Evolutionary conservation across 2,329 filamentous ascomycete genomes (phyloP), one percentile per base, ranked within the genome.

Genomic region (Paradendryphiella salina): DNA sequence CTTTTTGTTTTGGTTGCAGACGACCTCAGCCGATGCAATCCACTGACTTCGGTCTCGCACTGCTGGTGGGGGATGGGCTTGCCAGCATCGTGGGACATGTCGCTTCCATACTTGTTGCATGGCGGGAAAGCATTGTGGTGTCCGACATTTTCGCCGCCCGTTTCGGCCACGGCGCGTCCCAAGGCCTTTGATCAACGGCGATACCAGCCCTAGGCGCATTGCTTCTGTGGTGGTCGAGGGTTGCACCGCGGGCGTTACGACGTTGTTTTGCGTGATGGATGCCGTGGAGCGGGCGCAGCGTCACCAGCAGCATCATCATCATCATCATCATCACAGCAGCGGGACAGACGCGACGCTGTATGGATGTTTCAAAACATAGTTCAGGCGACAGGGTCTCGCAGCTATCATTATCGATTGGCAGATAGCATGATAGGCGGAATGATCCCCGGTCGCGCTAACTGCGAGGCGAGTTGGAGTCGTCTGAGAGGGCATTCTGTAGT

Each of bases 341-440:
- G 46, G 47, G 51, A 61, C 23, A 47, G 50, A 55, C 46, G 59
- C 34, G 50, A 50, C 50, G 52, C 53, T 67, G 62, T 56, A 52
- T 67, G 67, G 40, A 57, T 57, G 67, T 71, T 71, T 72, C 61
- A 60, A 69, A 72, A 72, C 68, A 60, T 57, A 60, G 56, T 55
- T 53, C 49, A 65, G 54, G 56, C 37, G 36, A 17, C 66, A 66
- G 65, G 65, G 63, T 57, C 59, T 35, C 64, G 52, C 60, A 68
- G 65, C 42, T 72, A 72, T 70, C 69, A 66, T 61, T 47, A 72
- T 72, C 69, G 69, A 72, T 72, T 72, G 69, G 69, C 61, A 61
- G 49, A 52, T 52, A 51, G 37, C 63, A 41, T 46, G 69, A 66
- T 70, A 70, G 66, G 66, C 66, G 67, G 62, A 62, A 52, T 50